Evolutionary conservation across 331 rosid genomes (phyloP).

Genomic region (Quercus tomentella): DNA sequence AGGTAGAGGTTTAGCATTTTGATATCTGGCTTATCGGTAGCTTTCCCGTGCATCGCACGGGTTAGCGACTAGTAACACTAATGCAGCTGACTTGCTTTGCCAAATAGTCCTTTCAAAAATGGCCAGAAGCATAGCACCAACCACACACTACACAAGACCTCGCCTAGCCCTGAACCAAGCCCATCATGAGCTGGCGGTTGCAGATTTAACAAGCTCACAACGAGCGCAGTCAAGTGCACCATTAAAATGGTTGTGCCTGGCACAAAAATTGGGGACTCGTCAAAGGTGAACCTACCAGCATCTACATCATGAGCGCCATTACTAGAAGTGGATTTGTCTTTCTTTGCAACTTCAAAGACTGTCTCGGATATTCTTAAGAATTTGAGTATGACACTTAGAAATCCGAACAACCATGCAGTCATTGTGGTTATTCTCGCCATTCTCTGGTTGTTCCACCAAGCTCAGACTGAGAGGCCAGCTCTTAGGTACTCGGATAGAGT

Average conservation of each 20-base stretch:
- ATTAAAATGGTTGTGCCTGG: constrained; percentile 53
- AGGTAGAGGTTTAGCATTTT: no score
- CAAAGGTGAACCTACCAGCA: constrained; percentile 49
- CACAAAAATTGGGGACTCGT: constrained; percentile 49
- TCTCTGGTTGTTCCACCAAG: constrained; percentile 77
- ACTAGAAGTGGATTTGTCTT: constrained; percentile 24
- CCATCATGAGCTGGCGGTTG: background rate
- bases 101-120: constrained; percentile 56
- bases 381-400: constrained; percentile 31
- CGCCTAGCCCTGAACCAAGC: constrained; percentile 43
- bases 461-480: constrained; percentile 34
- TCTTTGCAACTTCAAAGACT: constrained; percentile 54
- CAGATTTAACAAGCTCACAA: constrained; percentile 26
- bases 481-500: constrained; percentile 32
- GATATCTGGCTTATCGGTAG: no score
- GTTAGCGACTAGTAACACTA: no score
- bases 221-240: constrained; percentile 42
- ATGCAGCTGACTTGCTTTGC: constrained; percentile 36
- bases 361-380: constrained; percentile 38
- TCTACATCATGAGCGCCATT: background rate
- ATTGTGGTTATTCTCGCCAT: constrained; percentile 43
- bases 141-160: constrained; percentile 27
- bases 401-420: constrained; percentile 41
- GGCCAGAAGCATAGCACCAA: constrained; percentile 51
- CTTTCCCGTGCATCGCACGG: no score